Base-by-base conservation (phyloP, 768 basidiomycete species). In the Flagelloscypha sp. region DNA sequence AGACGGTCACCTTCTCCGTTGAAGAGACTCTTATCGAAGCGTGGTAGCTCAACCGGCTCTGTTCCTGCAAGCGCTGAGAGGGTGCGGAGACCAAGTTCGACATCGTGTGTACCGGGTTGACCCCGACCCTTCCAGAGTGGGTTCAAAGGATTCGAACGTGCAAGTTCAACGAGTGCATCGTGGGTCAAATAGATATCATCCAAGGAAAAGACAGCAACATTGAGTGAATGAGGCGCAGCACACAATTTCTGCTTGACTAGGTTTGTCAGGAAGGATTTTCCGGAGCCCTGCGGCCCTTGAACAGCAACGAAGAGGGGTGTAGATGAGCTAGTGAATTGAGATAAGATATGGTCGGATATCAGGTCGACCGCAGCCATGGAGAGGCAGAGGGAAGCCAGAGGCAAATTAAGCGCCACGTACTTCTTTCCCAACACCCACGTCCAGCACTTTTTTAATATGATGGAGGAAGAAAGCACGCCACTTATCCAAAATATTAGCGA, bases 211-310 rank as follows among this genome's bases (percentile, higher is more conserved):
- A 79, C 67, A 3, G 67, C 76, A 23, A 79, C 70, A 12, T 65
- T 67, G 9, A 85, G 67, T 4, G 60, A 52, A 38, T 74, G 55
- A 3, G 72, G 75, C 4, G 65, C 48, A 16, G 58, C 53, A 30
- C 61, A 59, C 32, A 62, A 70, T 54, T 46, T 49, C 20, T 46
- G 49, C 40, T 48, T 70, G 19, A 93, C 64, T 19, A 65, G 69
- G 5, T 68, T 65, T 4, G 85, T 77, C 18, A 89, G 66, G 51
- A 72, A 88, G 0, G 90, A 83, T 63, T 98, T 98, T 22, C 93
- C 92, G 35, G 84, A 85, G 8, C 93, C 93, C 57, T 97, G 93
- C 0, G 93, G 90, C 1, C 93, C 93, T 59, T 95, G 93, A 11
- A 95, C 51, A 2, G 79, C 90, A 9, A 93, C 76, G 42, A 95